Base-by-base conservation (phyloP, 257 asterid genomes). In the Thymus quinquecostatus region DNA sequence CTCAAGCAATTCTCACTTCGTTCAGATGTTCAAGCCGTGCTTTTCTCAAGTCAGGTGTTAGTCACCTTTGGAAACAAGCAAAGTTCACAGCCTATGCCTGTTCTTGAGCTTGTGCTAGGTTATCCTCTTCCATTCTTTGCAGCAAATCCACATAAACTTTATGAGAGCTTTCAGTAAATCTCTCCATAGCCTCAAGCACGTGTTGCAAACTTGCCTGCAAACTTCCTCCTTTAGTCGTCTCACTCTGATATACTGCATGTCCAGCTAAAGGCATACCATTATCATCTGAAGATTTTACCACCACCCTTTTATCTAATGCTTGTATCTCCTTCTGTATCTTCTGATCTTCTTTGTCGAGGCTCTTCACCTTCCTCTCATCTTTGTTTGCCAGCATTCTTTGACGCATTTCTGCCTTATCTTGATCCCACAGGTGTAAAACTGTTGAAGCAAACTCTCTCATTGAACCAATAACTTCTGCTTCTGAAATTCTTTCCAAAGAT, bases 141-240 rank as follows among this genome's bases (percentile, higher is more conserved):
- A 91, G 74, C 45, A 94, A 56, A 59, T 91, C 97, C 86, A 89
- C 97, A 0, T 94, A 86, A 9, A 86, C 90, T 84, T 87, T 89
- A 64, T 91, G 74, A 41, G 89, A 81, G 68, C 60, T 83, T 11
- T 85, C 70, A 3, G 92, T 77, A 65, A 86, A 94, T 80, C 84
- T 83, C 86, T 94, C 96, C 96, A 94, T 86, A 0, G 98, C 96
- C 80, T 94, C 97, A 43, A 91, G 88, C 55, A 88, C 87, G 41
- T 80, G 96, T 53, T 84, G 90, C 84, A 94, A 74, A 45, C 96
- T 84, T 33, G 77, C 83, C 84, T 91, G 96, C 57, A 94, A 73
- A 69, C 96, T 83, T 62, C 92, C 85, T 65, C 77, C 84, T 75
- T 84, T 94, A 60, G 85, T 76, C 7, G 97, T 87, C 71, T 94